phyloP scores from a whole-genome alignment of 2,329 filamentous ascomycete species.

The Penicillium sp. region DNA sequence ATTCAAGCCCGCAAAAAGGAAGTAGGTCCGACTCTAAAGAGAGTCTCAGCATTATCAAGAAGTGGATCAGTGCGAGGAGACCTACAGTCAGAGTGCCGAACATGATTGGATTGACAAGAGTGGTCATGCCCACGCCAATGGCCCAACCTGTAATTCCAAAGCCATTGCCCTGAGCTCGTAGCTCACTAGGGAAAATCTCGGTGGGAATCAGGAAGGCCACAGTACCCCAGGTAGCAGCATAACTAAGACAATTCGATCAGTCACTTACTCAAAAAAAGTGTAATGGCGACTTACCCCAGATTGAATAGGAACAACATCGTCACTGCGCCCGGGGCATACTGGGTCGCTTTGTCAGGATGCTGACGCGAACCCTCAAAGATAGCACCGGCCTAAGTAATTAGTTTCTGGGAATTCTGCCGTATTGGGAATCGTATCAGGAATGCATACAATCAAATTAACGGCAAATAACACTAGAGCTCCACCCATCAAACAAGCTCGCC shows the following conservation, averaged over 20 bases:
- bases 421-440: not conserved
- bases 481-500: slow-evolving; percentile 43
- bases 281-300: slow-evolving; percentile 16
- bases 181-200: slow-evolving; percentile 58
- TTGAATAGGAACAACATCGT: slow-evolving; percentile 50
- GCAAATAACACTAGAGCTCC: slow-evolving; percentile 41
- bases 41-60: not conserved
- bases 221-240: slow-evolving; percentile 54
- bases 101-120: slow-evolving; percentile 54
- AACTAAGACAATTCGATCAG: slow-evolving; percentile 23
- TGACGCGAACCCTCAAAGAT: slow-evolving; percentile 45
- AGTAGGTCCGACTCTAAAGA: slow-evolving; percentile 48
- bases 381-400: slow-evolving; percentile 35
- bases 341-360: slow-evolving; percentile 34
- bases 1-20: slow-evolving; percentile 55
- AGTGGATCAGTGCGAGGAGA: not conserved
- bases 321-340: slow-evolving; percentile 48
- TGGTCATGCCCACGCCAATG: slow-evolving; percentile 57
- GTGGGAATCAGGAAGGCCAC: slow-evolving; percentile 55
- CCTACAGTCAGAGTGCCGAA: slow-evolving; percentile 41
- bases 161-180: slow-evolving; percentile 60
- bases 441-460: slow-evolving; percentile 43
- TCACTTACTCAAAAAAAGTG: not conserved
- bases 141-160: slow-evolving; percentile 62
- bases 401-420: not conserved